Conservation (phyloP, 2,329 filamentous ascomycete genomes). For the Phaeosphaeria sp. region DNA sequence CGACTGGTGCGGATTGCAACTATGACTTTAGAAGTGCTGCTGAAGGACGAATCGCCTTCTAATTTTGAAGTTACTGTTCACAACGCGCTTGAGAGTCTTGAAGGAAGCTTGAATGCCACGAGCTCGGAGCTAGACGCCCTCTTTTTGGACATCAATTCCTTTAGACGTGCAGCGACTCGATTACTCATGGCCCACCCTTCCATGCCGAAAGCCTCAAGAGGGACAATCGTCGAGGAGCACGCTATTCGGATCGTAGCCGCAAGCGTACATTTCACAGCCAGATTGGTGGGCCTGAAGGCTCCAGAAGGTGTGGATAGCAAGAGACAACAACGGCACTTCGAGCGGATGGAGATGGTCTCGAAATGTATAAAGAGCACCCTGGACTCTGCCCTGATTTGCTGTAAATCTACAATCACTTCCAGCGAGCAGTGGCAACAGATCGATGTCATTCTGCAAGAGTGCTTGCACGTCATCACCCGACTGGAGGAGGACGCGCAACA, state of each 20-base stretch:
- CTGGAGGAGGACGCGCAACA: constrained; percentile 26
- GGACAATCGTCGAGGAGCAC: constrained; percentile 10
- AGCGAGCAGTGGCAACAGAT: constrained; percentile 39
- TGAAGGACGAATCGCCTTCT: constrained; percentile 23
- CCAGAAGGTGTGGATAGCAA: constrained; percentile 24
- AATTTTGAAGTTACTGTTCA: constrained; percentile 25
- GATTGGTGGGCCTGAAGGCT: constrained; percentile 37
- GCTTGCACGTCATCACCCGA: constrained; percentile 33
- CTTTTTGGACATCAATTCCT: constrained; percentile 43
- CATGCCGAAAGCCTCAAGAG: not conserved
- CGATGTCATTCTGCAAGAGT: constrained; percentile 42
- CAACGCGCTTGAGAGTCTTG: constrained; percentile 34
- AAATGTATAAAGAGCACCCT: constrained; percentile 43
- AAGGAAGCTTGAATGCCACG: constrained; percentile 40
- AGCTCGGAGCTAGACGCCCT: constrained; percentile 43
- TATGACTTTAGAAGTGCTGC: constrained; percentile 36
- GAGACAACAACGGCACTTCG: constrained; percentile 22
- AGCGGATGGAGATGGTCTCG: constrained; percentile 30
- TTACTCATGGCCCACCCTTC: constrained; percentile 24
- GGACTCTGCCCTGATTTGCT: constrained; percentile 45
- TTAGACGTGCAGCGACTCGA: constrained; percentile 41
- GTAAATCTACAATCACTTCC: constrained; percentile 32
- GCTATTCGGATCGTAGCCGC: constrained; percentile 36
- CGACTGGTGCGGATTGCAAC: constrained; percentile 37
- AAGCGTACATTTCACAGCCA: constrained; percentile 39